Evolutionary conservation across 176 grass and related monocot genomes (phyloP).

Genomic region (Aegilops tauschii): DNA sequence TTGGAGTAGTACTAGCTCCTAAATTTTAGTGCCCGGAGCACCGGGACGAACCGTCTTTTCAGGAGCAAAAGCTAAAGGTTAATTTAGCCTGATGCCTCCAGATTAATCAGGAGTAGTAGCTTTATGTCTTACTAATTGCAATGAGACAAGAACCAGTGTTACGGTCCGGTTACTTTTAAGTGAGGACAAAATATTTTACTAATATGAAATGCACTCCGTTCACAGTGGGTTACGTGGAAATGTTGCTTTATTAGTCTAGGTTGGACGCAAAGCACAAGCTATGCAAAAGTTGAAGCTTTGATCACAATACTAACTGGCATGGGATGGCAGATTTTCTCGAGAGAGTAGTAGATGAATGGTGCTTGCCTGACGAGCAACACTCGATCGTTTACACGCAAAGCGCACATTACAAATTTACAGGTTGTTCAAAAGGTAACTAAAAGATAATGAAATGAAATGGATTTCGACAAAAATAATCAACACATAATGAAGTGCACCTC

Average conservation of each 20-base stretch:
- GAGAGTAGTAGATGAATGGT: background rate
- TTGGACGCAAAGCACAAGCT: background rate
- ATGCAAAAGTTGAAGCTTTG: background rate
- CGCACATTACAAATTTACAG: background rate
- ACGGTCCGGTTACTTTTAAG: background rate
- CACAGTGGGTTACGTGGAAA: background rate
- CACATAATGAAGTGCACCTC: background rate
- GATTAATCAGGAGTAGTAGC: background rate
- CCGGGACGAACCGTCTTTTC: constrained; percentile 21
- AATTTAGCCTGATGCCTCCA: background rate
- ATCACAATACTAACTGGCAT: background rate
- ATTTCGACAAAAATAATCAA: background rate
- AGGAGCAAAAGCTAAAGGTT: constrained; percentile 14
- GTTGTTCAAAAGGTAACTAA: background rate
- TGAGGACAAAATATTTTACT: background rate
- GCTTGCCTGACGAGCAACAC: background rate
- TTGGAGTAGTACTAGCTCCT: background rate
- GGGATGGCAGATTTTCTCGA: background rate
- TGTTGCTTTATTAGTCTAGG: background rate
- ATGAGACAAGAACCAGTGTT: constrained; percentile 32
- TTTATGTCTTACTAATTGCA: constrained; percentile 21
- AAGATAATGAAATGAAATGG: background rate
- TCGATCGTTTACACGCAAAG: background rate
- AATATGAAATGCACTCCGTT: background rate
- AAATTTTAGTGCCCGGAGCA: constrained; percentile 18